Conservation (phyloP, 106 monocot species). For the Ottelia alismoides region DNA sequence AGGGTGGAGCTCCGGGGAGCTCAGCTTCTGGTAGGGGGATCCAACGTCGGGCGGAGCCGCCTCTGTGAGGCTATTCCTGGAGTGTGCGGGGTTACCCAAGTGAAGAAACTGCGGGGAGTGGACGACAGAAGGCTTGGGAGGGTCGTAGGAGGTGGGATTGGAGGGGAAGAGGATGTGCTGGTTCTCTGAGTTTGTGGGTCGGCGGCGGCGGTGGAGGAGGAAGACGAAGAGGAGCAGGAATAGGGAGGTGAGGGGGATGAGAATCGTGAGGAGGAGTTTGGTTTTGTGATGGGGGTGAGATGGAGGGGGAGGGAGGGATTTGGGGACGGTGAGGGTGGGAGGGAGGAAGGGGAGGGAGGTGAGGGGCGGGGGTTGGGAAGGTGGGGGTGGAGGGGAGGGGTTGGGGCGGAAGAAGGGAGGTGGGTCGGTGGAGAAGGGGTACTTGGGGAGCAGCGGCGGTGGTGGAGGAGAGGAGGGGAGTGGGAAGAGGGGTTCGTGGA, state of each 20-base stretch:
- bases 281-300: too few relatives aligned
- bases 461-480: background rate
- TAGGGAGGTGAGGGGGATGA: constrained; percentile 2
- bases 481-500: constrained; percentile 39
- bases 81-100: constrained; percentile 32
- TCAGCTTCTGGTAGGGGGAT: constrained; percentile 11
- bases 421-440: constrained; percentile 7
- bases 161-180: constrained; percentile 15
- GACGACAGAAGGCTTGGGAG: too few relatives aligned
- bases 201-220: background rate
- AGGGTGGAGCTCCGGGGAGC: constrained; percentile 75
- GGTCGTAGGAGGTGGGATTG: background rate
- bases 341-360: too few relatives aligned
- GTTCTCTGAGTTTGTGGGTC: background rate
- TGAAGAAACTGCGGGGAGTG: constrained; percentile 43
- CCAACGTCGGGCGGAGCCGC: background rate
- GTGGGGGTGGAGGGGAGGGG: too few relatives aligned
- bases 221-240: constrained; percentile 11
- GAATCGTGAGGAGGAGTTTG: too few relatives aligned
- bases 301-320: too few relatives aligned
- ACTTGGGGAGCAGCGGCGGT: background rate
- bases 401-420: too few relatives aligned
- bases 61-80: background rate
- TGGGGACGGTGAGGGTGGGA: constrained; percentile 5
- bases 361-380: too few relatives aligned